These are phyloP conservation scores for Pseudogymnoascus sp. DNA, from an alignment of 2,329 filamentous ascomycete genomes.

Conservation along the genomic window DNA sequence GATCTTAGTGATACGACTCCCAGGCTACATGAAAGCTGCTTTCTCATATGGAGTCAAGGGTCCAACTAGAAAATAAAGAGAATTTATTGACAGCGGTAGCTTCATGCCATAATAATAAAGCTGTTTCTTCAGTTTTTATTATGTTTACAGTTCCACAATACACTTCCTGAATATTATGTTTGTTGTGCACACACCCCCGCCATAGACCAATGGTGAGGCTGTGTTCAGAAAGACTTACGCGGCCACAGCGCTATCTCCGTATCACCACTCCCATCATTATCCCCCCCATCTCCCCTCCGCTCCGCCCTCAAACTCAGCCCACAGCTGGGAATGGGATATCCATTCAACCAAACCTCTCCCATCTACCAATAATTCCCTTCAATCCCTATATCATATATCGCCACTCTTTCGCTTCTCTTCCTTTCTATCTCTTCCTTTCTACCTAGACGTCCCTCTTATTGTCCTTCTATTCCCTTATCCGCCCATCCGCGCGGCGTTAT, in stretches of 20 bases:
- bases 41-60: neutral
- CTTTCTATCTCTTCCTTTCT: neutral
- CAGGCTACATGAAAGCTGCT: neutral
- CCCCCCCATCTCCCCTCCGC: neutral
- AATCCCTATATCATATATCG: neutral
- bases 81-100: neutral
- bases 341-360: neutral
- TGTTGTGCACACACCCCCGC: neutral
- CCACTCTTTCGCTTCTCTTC: neutral
- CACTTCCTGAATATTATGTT: neutral
- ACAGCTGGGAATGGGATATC: neutral
- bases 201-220: neutral
- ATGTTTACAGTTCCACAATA: neutral
- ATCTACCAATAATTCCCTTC: neutral
- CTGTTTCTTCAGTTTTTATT: neutral
- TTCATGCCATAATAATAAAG: neutral
- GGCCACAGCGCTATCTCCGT: neutral
- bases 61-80: neutral
- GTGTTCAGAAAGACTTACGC: constrained; percentile 2
- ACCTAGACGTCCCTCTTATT: neutral
- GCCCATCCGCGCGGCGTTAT: neutral
- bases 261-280: neutral
- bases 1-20: neutral
- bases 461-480: neutral
- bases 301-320: neutral